A percentile compares a stretch with the other conserved stretches of the same genome.
Evolutionary conservation across 345 rosid species (phyloP).

Genomic region (Corchorus olitorius): DNA sequence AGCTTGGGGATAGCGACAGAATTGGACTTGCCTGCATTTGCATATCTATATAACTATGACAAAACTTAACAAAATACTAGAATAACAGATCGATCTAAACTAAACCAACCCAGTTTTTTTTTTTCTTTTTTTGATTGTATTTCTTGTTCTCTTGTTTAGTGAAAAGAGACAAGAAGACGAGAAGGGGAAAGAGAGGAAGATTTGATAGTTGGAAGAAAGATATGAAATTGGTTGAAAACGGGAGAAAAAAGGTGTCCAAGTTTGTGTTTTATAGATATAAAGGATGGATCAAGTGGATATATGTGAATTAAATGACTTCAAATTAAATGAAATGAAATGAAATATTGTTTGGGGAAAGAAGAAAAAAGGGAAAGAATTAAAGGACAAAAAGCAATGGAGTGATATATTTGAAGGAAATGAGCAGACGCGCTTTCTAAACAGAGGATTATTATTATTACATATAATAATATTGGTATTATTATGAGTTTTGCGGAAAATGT

Average conservation of each 20-base stretch:
- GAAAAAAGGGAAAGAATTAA: not conserved
- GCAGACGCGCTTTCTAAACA: not conserved
- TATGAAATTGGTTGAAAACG: not conserved
- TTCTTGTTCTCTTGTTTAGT: not conserved
- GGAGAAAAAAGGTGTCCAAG: not conserved
- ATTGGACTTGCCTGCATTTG: conserved; percentile 47
- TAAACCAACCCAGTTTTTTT: not conserved
- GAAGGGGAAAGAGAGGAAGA: not conserved
- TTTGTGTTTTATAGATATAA: not conserved
- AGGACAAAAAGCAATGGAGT: not conserved
- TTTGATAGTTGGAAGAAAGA: not conserved
- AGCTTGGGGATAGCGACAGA: conserved; percentile 44
- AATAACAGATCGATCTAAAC: not conserved
- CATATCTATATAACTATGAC: not conserved
- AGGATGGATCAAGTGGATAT: not conserved
- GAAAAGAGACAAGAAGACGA: not conserved
- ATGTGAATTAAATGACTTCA: no score
- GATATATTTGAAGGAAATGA: not conserved
- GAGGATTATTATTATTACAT: no score
- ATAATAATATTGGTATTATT: no score
- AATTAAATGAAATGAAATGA: no score
- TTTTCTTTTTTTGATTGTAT: not conserved
- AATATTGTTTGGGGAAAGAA: no score
- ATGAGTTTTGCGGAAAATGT: not conserved
- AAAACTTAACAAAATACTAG: not conserved